Percentiles rank a stretch among this genome's conserved stretches.
These are phyloP conservation scores for Lecanicillium sp. DNA, from an alignment of 2,329 filamentous ascomycete species.

Conservation along the genomic window DNA sequence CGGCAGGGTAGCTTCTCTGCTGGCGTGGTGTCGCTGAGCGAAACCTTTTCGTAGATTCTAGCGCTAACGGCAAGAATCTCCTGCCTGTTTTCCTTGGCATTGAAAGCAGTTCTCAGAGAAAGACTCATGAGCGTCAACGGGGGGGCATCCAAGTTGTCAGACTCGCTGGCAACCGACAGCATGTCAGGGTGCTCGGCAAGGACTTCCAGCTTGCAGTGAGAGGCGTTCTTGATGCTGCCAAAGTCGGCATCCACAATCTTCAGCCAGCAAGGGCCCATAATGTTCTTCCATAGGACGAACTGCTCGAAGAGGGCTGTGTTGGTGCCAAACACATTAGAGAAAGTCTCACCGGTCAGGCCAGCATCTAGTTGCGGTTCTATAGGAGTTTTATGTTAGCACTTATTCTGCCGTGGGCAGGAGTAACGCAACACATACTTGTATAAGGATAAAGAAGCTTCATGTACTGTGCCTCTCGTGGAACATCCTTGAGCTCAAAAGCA, in stretches of 20 bases:
- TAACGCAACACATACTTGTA: slow-evolving; percentile 20
- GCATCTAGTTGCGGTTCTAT: slow-evolving; percentile 58
- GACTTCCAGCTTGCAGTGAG: slow-evolving; percentile 90
- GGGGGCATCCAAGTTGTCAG: slow-evolving; percentile 74
- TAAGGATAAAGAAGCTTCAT: slow-evolving; percentile 96
- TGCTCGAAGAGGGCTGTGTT: slow-evolving; percentile 95
- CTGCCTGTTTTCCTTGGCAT: slow-evolving; percentile 89
- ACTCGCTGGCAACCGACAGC: slow-evolving; percentile 65
- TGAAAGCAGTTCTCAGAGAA: slow-evolving; percentile 79
- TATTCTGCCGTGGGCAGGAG: slow-evolving; percentile 25
- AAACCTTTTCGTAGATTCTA: slow-evolving; percentile 85
- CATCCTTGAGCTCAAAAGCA: slow-evolving; percentile 81
- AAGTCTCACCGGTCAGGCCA: slow-evolving; percentile 73
- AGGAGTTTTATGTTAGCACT: no score
- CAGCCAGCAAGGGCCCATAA: slow-evolving; percentile 98
- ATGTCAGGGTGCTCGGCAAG: slow-evolving; percentile 70
- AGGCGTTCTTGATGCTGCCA: slow-evolving; percentile 77
- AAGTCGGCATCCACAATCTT: slow-evolving; percentile 85
- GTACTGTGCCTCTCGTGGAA: slow-evolving; percentile 86
- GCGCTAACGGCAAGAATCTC: slow-evolving; percentile 90
- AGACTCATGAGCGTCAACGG: slow-evolving; percentile 95
- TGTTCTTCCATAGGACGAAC: slow-evolving; percentile 96
- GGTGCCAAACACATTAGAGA: slow-evolving; percentile 86
- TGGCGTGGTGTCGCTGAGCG: slow-evolving; percentile 77
- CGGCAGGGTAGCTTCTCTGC: slow-evolving; percentile 83